These are phyloP conservation scores for Tausonia pullulans DNA, from an alignment of 1,284 basidiomycete genomes.

Conservation along the genomic window DNA sequence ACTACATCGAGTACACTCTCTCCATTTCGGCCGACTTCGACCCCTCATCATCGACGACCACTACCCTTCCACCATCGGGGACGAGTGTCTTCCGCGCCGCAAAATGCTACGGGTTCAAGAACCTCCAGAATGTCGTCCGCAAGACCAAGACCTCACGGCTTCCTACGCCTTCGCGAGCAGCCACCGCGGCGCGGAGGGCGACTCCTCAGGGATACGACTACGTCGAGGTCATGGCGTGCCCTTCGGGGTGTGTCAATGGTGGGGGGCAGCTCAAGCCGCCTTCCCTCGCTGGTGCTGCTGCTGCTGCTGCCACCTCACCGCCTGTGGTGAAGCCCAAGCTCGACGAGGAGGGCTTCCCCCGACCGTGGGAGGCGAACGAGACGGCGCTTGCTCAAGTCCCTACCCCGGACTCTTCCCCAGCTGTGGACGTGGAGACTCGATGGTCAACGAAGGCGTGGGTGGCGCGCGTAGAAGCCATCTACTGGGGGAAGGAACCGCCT, in stretches of 20 bases:
- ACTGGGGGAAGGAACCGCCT: constrained; percentile 43
- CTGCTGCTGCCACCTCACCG: not conserved
- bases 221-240: constrained; percentile 99
- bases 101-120: constrained; percentile 93
- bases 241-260: constrained; percentile 92
- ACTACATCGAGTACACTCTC: constrained; percentile 56
- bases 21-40: constrained; percentile 19
- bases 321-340: constrained; percentile 14
- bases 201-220: constrained; percentile 57
- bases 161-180: constrained; percentile 22
- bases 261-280: constrained; percentile 78
- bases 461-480: constrained; percentile 58
- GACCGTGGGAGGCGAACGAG: constrained; percentile 42
- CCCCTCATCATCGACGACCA: not conserved
- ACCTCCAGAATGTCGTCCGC: constrained; percentile 91
- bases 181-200: constrained; percentile 23
- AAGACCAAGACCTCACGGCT: constrained; percentile 36
- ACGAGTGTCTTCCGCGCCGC: constrained; percentile 73
- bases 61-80: constrained; percentile 2
- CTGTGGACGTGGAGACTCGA: constrained; percentile 36
- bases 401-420: too few relatives aligned
- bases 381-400: constrained; percentile 21
- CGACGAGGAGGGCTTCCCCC: constrained; percentile 54
- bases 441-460: constrained; percentile 56
- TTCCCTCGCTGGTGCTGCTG: constrained; percentile 9